A percentile compares a stretch with the other conserved stretches of the same genome.
These are phyloP conservation scores for Saposhnikovia divaricata DNA, from an alignment of 129 eudicot species.

Conservation along the genomic window DNA sequence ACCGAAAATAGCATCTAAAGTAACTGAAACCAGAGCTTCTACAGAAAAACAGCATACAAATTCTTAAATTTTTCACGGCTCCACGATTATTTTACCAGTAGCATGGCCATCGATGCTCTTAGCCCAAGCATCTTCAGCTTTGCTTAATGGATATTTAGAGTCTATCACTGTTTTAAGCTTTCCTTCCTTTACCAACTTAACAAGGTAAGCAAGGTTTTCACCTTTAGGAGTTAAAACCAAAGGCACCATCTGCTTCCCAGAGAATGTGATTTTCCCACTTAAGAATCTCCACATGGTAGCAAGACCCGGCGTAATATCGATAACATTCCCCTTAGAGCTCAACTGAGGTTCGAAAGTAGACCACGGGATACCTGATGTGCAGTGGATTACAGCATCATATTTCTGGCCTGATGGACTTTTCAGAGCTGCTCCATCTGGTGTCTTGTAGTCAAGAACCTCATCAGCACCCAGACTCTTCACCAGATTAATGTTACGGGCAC, in stretches of 20 bases:
- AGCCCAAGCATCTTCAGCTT: constrained; percentile 63
- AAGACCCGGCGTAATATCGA: constrained; percentile 37
- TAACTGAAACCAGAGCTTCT: too few species aligned
- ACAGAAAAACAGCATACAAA: background rate
- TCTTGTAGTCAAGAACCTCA: constrained; percentile 59
- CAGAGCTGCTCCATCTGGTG: constrained; percentile 59
- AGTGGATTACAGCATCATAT: constrained; percentile 48
- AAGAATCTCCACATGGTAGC: constrained; percentile 37
- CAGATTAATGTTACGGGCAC: constrained; percentile 49
- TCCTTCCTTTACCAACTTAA: constrained; percentile 41
- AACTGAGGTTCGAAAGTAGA: constrained; percentile 42
- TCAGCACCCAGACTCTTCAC: constrained; percentile 57
- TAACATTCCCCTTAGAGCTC: constrained; percentile 41
- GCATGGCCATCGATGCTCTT: constrained; percentile 65
- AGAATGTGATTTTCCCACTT: constrained; percentile 35
- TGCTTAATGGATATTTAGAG: constrained; percentile 35
- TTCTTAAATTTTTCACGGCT: constrained; percentile 13
- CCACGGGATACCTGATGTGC: constrained; percentile 40
- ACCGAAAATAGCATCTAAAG: too few species aligned
- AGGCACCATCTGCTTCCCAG: constrained; percentile 43
- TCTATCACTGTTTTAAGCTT: constrained; percentile 43
- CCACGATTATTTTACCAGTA: constrained; percentile 50
- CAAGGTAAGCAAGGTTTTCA: constrained; percentile 34
- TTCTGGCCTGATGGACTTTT: constrained; percentile 55
- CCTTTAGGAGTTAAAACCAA: constrained; percentile 29